Evolutionary conservation across 257 asterid species (phyloP), one percentile per base, ranked within the genome.

Genomic region (Knoxia roxburghii): DNA sequence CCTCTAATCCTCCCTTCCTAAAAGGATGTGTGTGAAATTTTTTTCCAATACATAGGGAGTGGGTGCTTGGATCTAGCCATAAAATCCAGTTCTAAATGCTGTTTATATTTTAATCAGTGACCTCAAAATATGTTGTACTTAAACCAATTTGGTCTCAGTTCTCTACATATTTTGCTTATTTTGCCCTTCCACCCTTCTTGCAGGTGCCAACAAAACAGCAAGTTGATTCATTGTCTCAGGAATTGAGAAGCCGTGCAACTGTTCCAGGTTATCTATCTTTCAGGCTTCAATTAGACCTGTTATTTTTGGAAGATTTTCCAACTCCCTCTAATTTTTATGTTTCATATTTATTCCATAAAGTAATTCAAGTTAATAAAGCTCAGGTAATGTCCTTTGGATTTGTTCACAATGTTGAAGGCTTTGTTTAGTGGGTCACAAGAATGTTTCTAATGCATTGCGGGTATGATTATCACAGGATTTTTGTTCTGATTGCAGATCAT

Each of bases 121-220:
- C n/a, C 17, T 55, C 32, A 56, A 14, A 12, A 43, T 23, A 18
- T 73, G 55, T 61, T 39, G 68, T 29, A 50, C 17, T 48, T 23
- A 11, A 57, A 48, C 33, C 39, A 55, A 11, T 65, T 24, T 55
- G 32, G 60, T 30, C 49, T 5, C 33, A 3, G 54, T 62, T 59
- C n/a, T 54, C 5, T n/a, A n/a, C n/a, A 49, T 51, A 13, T 50
- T 21, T 43, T 18, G 26, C 61, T 45, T 21, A 56, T 46, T 43
- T 33, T 7, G 2, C 45, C 11, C 7, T 37, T 67, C 48, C 63
- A 67, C 53, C 68, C 64, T 68, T 76, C 64, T 10, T 56, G 50
- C 56, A 94, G 99, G 97, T 90, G 67, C 99, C 99, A 46, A 78
- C 99, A 65, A 90, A 88, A 75, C 88, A 87, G 76, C 99, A 94